phyloP scores from a whole-genome alignment of 2,329 filamentous ascomycete species.

The Hypoxylon sp. region DNA sequence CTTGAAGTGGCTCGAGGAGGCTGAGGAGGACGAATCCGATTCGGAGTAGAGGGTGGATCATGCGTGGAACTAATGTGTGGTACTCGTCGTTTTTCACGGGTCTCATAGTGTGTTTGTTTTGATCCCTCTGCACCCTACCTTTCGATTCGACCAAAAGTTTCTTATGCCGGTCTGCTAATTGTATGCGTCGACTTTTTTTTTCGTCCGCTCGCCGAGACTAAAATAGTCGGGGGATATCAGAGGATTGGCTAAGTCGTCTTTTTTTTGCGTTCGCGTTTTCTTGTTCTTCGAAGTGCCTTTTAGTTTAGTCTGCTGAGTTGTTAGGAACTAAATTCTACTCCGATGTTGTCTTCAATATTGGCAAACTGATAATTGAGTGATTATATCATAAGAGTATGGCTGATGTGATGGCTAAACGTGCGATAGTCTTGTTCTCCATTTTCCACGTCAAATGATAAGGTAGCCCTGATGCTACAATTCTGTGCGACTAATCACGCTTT shows the following conservation, averaged over 20 bases:
- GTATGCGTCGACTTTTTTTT: conserved; percentile 9
- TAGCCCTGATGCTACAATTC: background rate
- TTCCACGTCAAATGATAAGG: background rate
- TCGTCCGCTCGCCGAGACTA: conserved; percentile 20
- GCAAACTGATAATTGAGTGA: background rate
- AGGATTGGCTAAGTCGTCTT: conserved; percentile 10
- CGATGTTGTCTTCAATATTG: background rate
- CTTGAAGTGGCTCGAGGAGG: conserved; percentile 91
- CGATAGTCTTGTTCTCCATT: background rate
- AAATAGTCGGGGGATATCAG: conserved; percentile 2
- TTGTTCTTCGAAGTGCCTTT: background rate
- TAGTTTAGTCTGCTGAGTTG: conserved; percentile 24
- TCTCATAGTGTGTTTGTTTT: conserved; percentile 22
- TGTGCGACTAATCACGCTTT: background rate
- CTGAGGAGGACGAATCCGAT: conserved; percentile 78
- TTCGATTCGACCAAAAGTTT: conserved; percentile 22
- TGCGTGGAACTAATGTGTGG: conserved; percentile 1
- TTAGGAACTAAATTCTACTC: conserved; percentile 27
- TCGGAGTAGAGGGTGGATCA: conserved; percentile 55
- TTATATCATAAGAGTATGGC: background rate
- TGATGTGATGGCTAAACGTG: background rate
- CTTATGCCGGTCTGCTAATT: conserved; percentile 3
- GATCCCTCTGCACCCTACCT: background rate
- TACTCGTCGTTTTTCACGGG: conserved; percentile 8
- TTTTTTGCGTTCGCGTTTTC: background rate